Percentiles rank a stretch among this genome's conserved stretches.
phyloP scores from a whole-genome alignment of 2,329 filamentous ascomycete genomes.

The Hirsutella minnesotensis region DNA sequence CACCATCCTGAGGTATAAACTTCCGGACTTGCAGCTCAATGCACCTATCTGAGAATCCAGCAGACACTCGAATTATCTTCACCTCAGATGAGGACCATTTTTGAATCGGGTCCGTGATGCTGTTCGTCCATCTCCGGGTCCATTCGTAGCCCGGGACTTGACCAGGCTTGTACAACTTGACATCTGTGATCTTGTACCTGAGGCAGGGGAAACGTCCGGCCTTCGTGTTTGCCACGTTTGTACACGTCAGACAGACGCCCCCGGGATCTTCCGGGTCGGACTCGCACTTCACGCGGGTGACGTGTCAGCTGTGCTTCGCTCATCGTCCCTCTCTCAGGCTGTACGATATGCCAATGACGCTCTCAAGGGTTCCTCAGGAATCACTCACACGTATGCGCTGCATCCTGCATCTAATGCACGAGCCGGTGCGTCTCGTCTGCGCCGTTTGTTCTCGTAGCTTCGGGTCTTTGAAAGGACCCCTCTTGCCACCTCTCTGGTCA shows the following conservation, averaged over 20 bases:
- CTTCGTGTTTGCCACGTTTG: conserved; percentile 36
- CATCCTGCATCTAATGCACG: conserved; percentile 49
- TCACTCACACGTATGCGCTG: conserved; percentile 46
- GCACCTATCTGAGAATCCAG: conserved; percentile 37
- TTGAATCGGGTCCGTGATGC: conserved; percentile 41
- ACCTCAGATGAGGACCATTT: conserved; percentile 42
- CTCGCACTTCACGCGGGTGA: conserved; percentile 31
- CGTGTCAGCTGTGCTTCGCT: background rate
- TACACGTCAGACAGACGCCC: conserved; percentile 41
- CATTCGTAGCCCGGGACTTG: conserved; percentile 47
- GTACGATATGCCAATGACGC: background rate
- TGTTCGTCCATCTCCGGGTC: conserved; percentile 46
- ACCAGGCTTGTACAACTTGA: conserved; percentile 45
- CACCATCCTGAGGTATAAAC: conserved; percentile 43
- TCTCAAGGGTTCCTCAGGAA: background rate
- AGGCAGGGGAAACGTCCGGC: conserved; percentile 44
- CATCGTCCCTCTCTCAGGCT: background rate
- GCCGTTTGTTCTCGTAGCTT: conserved; percentile 41
- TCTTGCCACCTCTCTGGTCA: conserved; percentile 21
- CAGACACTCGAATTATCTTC: conserved; percentile 37
- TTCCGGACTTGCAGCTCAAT: conserved; percentile 39
- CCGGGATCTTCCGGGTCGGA: conserved; percentile 32
- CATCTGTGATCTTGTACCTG: conserved; percentile 48
- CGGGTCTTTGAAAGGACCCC: conserved; percentile 44
- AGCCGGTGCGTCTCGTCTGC: conserved; percentile 43